A percentile compares a stretch with the other conserved stretches of the same genome.
Evolutionary conservation across 805 yeast genomes (phyloP).

Genomic region (Monosporozyma servazzii): DNA sequence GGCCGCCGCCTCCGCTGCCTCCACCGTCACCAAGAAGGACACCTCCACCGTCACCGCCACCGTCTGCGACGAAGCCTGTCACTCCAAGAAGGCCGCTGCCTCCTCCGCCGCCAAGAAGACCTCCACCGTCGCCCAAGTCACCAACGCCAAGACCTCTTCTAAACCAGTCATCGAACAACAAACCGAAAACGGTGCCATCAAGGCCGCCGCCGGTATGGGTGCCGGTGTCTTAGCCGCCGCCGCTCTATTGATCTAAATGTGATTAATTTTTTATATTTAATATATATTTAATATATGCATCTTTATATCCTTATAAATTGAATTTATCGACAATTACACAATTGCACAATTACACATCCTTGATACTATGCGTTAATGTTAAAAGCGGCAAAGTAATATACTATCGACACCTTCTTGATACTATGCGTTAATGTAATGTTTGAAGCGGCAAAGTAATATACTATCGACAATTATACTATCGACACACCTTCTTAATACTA

Average conservation of each 20-base stretch:
- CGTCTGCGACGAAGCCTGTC: constrained; percentile 8
- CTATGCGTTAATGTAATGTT: too few relatives aligned
- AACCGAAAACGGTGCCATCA: constrained; percentile 10
- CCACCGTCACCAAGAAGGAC: constrained; percentile 2
- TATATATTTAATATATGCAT: too few relatives aligned
- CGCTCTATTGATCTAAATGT: constrained; percentile 6
- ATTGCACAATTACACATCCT: too few relatives aligned
- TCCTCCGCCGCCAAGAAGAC: neutral
- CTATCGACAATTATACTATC: too few relatives aligned
- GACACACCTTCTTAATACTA: too few relatives aligned
- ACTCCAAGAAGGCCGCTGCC: constrained; percentile 6
- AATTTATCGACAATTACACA: too few relatives aligned
- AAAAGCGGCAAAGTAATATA: too few relatives aligned
- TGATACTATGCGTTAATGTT: too few relatives aligned
- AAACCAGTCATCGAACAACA: constrained; percentile 6
- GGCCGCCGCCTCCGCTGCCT: constrained; percentile 2
- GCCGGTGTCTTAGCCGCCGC: constrained; percentile 9
- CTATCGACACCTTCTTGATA: too few relatives aligned
- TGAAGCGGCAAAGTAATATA: too few relatives aligned
- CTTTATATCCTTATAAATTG: too few relatives aligned
- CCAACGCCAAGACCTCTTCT: constrained; percentile 1
- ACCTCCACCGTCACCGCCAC: constrained; percentile 6
- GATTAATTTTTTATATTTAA: too few relatives aligned
- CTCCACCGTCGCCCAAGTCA: constrained; percentile 2
- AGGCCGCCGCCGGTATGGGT: constrained; percentile 7